Evolutionary conservation across 1,284 basidiomycete genomes (phyloP), one percentile per base, ranked within the genome.

Genomic region (Lentinula novae-zelandiae): DNA sequence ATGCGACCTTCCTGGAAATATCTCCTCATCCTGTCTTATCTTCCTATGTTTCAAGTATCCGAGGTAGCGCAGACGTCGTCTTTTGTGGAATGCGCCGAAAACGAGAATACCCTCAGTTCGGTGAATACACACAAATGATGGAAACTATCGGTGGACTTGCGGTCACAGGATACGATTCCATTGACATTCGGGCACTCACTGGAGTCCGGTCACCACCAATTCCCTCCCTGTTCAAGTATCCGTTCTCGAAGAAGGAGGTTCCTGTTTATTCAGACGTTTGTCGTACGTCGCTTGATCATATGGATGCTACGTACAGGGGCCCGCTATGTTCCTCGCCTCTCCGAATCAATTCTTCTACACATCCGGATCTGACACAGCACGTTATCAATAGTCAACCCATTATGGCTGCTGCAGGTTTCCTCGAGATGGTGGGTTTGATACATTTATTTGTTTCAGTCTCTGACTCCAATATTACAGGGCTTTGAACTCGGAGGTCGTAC

Each of bases 331-430:
- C 67, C 49, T 64, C 65, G 8, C 66, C 69, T 42, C 66, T 75
- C 6, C 65, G 65, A 27, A 62, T 76, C 27, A 75, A 72, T 57
- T 59, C 64, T 0, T 60, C 65, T 33, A 73, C 73, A 2, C 75
- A 76, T 64, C 72, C 73, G 0, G 67, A 64, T 5, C 62, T 76
- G 3, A 71, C 73, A 1, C 68, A 73, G 9, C 76, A 78, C 63
- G 66, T 76, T 58, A 75, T 78, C 48, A 71, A 71, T 33, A 66
- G 65, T 20, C 71, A 72, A 57, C 72, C 74, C 1, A 76, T 76
- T 49, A 71, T 78, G 68, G 75, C 76, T 15, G 74, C 73, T 0
- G 69, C 75, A 2, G 76, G 72, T 5, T 76, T 63, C 57, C 56
- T 73, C 12, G 75, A 76, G 54, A 73, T 75, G 72, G 74, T 74